These are phyloP conservation scores for Dipodascus albidus DNA, from an alignment of 805 yeast genomes.

Conservation along the genomic window DNA sequence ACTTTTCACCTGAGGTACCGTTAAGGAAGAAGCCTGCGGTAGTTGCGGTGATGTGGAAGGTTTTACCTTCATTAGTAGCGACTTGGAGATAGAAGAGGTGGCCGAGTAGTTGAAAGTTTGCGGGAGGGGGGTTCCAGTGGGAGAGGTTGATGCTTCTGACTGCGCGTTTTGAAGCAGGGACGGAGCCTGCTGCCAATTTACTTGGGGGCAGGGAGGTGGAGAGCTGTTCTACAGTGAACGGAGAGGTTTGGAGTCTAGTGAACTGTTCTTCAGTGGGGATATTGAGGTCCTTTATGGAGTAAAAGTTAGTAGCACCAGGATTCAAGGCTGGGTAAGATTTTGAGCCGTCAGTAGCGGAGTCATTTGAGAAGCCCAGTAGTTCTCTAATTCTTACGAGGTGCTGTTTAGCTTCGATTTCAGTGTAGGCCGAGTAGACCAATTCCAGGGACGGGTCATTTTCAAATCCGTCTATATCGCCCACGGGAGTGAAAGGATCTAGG, in stretches of 20 bases:
- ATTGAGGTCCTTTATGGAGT: conserved; percentile 16
- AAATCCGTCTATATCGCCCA: conserved; percentile 23
- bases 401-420: conserved; percentile 43
- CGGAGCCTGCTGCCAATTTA: neutral
- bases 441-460: conserved; percentile 30
- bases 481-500: conserved; percentile 25
- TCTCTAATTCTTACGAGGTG: conserved; percentile 60
- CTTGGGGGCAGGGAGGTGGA: conserved; percentile 4
- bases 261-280: conserved; percentile 16
- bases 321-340: conserved; percentile 11
- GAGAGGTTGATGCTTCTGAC: conserved; percentile 58
- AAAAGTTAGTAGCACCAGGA: conserved; percentile 41
- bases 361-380: conserved; percentile 36
- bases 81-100: conserved; percentile 68
- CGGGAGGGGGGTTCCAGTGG: conserved; percentile 79
- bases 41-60: conserved; percentile 66
- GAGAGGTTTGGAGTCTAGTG: neutral
- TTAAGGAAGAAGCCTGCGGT: conserved; percentile 72
- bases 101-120: conserved; percentile 50
- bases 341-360: conserved; percentile 26
- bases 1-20: conserved; percentile 51
- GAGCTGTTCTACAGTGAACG: neutral
- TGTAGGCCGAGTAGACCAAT: conserved; percentile 47
- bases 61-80: conserved; percentile 73
- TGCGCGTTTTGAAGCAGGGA: conserved; percentile 20